Base-by-base conservation (phyloP, 371 early-diverging fungal genomes). In the Basidiobolus meristosporus region DNA sequence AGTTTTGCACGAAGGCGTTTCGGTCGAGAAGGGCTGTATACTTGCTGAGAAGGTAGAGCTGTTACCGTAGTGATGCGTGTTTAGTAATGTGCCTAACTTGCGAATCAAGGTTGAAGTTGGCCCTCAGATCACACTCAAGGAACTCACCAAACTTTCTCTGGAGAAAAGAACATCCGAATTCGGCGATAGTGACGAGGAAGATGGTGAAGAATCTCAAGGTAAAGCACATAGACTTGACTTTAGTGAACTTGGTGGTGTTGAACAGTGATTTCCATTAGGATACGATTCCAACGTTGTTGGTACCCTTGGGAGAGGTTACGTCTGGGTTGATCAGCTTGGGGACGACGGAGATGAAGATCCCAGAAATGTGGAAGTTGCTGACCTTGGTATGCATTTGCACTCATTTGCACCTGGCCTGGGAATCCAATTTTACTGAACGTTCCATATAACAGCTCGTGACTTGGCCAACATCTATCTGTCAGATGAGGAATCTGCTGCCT, bases 121-220 rank as follows among this genome's bases (percentile, higher is more conserved):
- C 0, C 82, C 90, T 26, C 59, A 80, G 42, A 62, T 74, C 6
- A 54, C 50, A 6, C 51, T 95, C 7, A 66, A 78, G 20, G 56
- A 66, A 36, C 73, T 73, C 37, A 73, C 82, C 3, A 73, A 78
- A 44, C 43, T 89, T n/a, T n/a, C n/a, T n/a, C n/a, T n/a, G n/a
- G n/a, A n/a, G n/a, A n/a, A n/a, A n/a, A n/a, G n/a, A n/a, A n/a
- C n/a, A n/a, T n/a, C n/a, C n/a, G n/a, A n/a, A n/a, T n/a, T n/a
- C 32, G 72, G 73, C 14, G 62, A 69, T 23, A 65, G 63, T 18
- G 65, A 60, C 7, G 61, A 60, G 7, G 63, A 62, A 1, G 65
- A 55, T 26, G 48, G 47, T 16, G 69, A 63, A 23, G 54, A 51
- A 29, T 38, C n/a, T n/a, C n/a, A 40, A 11, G 46, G 30, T 22